Conservation (phyloP, 225 moss, liverwort and hornwort genomes). For the Climacium dendroides region DNA sequence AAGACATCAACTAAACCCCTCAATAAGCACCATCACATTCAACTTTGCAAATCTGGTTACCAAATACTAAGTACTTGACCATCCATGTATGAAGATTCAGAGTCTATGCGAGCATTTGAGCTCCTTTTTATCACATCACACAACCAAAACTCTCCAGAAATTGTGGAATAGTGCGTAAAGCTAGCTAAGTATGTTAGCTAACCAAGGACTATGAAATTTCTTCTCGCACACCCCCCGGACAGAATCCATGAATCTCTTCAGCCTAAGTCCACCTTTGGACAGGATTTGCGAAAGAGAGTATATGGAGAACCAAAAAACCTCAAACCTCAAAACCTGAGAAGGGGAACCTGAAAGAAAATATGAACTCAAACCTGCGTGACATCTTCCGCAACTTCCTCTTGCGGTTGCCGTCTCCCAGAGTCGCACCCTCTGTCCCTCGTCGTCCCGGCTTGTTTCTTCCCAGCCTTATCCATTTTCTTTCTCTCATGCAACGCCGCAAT, state of each 20-base stretch:
- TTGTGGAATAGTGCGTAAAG: neutral
- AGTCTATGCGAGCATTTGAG: neutral
- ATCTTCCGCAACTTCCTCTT: constrained; percentile 3
- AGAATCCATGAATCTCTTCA: neutral
- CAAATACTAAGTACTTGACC: neutral
- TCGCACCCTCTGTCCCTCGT: neutral
- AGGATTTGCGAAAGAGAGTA: neutral
- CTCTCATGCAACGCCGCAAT: constrained; percentile 31
- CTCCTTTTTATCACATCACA: neutral
- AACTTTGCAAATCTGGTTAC: neutral
- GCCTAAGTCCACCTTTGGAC: neutral
- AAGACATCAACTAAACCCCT: neutral
- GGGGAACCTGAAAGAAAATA: neutral
- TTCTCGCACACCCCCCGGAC: no score
- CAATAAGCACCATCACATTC: neutral
- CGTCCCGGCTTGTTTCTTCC: neutral
- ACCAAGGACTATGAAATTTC: neutral
- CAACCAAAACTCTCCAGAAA: neutral
- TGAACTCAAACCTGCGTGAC: constrained; percentile 5
- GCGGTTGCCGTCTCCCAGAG: neutral
- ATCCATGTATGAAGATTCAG: neutral
- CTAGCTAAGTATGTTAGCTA: neutral
- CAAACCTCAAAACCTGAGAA: neutral
- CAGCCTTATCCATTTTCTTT: constrained; percentile 16
- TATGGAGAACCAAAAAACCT: neutral